Conservation (phyloP, 306 rosid species). For the Trichosanthes truncata region DNA sequence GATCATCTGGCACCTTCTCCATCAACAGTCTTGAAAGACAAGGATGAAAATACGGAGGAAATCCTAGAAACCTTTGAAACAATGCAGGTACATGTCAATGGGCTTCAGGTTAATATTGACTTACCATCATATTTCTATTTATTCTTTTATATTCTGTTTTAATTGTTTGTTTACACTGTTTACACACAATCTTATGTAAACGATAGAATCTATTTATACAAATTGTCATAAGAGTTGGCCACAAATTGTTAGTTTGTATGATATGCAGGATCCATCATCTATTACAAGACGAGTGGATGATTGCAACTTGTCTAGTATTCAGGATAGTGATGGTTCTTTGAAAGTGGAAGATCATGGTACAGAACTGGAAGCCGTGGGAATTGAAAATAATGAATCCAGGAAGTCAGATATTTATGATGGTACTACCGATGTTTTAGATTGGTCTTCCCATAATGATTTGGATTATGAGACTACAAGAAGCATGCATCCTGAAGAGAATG, state of each 20-base stretch:
- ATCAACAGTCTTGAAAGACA: constrained; percentile 18
- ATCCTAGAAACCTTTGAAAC: constrained; percentile 24
- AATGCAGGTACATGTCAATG: constrained; percentile 26
- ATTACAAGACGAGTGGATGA: constrained; percentile 56
- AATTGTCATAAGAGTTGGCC: constrained; percentile 19
- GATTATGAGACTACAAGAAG: constrained; percentile 16
- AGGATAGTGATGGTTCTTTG: constrained; percentile 39
- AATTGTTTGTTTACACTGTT: not conserved
- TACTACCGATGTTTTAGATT: constrained; percentile 24
- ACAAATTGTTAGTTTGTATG: constrained; percentile 23
- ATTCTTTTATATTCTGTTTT: not conserved
- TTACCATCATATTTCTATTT: constrained; percentile 11
- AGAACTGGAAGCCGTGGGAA: constrained; percentile 24
- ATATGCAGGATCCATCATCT: constrained; percentile 55
- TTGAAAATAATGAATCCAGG: constrained; percentile 18
- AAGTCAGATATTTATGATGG: constrained; percentile 17
- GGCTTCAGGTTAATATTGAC: constrained; percentile 25
- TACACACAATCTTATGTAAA: not conserved
- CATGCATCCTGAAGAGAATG: constrained; percentile 36
- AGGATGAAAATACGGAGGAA: constrained; percentile 40
- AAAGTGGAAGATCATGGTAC: constrained; percentile 39
- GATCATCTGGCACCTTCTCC: constrained; percentile 29
- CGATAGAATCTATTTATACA: not conserved
- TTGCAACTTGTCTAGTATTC: constrained; percentile 37
- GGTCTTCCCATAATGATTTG: constrained; percentile 29